phyloP scores from a whole-genome alignment of 306 rosid species.

The Lotus japonicus region DNA sequence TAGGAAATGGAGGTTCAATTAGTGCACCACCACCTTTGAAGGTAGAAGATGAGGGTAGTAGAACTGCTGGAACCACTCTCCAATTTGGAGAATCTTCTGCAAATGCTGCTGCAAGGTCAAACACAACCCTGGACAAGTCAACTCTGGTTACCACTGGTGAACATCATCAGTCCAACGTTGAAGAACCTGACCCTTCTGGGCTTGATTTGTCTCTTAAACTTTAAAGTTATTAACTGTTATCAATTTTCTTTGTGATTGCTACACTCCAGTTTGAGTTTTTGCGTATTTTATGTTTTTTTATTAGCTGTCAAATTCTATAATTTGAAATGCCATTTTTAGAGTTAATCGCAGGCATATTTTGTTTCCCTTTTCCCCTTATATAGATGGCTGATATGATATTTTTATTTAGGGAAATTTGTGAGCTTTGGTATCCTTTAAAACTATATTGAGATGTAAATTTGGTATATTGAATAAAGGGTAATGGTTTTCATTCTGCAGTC shows the following conservation, averaged over 20 bases:
- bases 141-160: background rate
- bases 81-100: background rate
- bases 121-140: background rate
- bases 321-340: background rate
- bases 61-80: background rate
- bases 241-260: background rate
- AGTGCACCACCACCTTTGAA: background rate
- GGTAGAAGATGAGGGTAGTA: background rate
- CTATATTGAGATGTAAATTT: too few relatives aligned
- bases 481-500: too few relatives aligned
- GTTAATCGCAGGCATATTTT: background rate
- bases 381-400: background rate
- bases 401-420: too few relatives aligned
- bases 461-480: too few relatives aligned
- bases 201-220: conserved; percentile 58
- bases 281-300: background rate
- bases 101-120: background rate
- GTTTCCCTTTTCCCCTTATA: background rate
- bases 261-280: background rate
- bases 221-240: background rate
- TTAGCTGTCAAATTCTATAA: background rate
- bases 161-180: background rate
- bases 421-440: too few relatives aligned
- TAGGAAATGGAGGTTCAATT: background rate
- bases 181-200: background rate